Base-by-base conservation (phyloP, 2,329 filamentous ascomycete species). In the Lachnellula suecica region DNA sequence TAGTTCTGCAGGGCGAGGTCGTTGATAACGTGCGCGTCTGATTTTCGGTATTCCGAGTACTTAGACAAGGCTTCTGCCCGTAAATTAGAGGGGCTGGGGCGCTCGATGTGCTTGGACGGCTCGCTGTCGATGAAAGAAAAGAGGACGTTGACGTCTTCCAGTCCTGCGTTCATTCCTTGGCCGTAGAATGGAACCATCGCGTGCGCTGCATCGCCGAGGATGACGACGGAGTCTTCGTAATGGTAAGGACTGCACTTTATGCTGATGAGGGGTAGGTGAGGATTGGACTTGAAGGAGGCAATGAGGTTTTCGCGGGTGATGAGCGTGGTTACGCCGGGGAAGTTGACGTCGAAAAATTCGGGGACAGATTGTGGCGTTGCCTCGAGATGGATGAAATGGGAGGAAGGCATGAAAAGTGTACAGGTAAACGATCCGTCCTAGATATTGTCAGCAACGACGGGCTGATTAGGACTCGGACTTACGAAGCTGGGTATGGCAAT, bases 181-280 rank as follows among this genome's bases (percentile, higher is more conserved):
- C 94, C 94, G 70, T 97, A 99, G 71, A 99, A 99, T 0, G 94
- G 94, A 0, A 99, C 91, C 86, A 99, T 97, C 52, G 95, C 94
- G 69, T 99, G 94, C 0, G 94, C 92, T 7, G 94, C 91, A 68
- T 99, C 94, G 53, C 94, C 94, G 31, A 99, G 69, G 44, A 99
- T 90, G 54, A 96, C 91, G 27, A 81, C 91, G 0, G 85, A 88
- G 22, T 84, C 83, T 45, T 74, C 77, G 73, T 83, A 91, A 73
- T 96, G 91, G 71, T 97, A 89, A 0, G 94, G 94, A 17, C 81
- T 81, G 74, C 92, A 97, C 72, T 96, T 97, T 67, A 99, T 88
- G 68, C 83, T 94, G 68, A 99, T 94, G 6, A 99, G 78, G 0
- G 94, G 94, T 0, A 97, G 82, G 66, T 97, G 94, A 1, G 91